A percentile compares a stretch with the other conserved stretches of the same genome.
phyloP scores from a whole-genome alignment of 306 rosid species.

The Castanea crenata region DNA sequence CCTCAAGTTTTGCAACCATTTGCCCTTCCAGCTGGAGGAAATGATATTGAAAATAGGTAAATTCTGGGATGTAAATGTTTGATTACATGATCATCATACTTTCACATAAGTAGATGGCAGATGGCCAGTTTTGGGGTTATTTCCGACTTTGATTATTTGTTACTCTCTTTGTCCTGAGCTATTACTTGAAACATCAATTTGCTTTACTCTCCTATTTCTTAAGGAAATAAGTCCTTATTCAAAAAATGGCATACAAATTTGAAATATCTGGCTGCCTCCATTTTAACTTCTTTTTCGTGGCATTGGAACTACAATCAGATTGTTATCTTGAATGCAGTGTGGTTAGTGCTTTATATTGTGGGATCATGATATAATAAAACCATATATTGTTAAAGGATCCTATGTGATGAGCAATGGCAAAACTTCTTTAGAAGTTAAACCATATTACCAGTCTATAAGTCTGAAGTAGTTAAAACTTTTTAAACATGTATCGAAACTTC shows the following conservation, averaged over 20 bases:
- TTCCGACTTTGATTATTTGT: background rate
- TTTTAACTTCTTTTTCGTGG: background rate
- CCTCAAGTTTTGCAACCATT: constrained; percentile 97
- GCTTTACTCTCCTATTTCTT: background rate
- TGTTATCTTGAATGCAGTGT: background rate
- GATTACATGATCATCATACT: too few species aligned
- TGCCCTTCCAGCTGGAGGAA: constrained; percentile 97
- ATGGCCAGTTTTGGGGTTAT: background rate
- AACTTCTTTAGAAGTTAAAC: background rate
- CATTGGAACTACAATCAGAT: background rate
- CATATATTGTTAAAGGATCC: background rate
- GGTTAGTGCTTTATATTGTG: background rate
- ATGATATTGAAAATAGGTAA: constrained; percentile 84
- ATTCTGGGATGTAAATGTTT: background rate
- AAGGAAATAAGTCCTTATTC: background rate
- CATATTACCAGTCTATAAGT: background rate
- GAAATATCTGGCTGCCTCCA: background rate
- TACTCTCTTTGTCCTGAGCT: background rate
- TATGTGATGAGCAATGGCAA: background rate
- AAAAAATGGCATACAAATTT: background rate
- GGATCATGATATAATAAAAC: too few species aligned
- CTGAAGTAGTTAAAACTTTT: background rate
- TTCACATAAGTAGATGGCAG: background rate
- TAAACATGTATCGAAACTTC: background rate
- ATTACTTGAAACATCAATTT: background rate